Conservation (phyloP, 1,284 basidiomycete genomes). For the Puccinia hordei region DNA sequence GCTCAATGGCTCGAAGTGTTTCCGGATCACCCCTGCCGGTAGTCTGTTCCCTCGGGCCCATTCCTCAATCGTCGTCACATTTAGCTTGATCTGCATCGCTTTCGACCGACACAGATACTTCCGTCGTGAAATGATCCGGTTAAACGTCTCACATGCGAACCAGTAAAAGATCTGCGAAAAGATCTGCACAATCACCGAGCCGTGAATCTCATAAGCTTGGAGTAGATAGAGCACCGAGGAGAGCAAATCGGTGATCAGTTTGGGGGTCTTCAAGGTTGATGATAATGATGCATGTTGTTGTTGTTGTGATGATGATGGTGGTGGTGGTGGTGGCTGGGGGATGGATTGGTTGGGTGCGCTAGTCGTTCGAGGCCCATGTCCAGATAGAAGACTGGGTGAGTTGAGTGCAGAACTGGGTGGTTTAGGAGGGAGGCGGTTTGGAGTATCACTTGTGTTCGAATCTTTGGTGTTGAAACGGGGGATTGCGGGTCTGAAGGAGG, state of each 20-base stretch:
- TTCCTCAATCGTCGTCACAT: constrained; percentile 81
- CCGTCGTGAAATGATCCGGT: constrained; percentile 84
- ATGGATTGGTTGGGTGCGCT: constrained; percentile 50
- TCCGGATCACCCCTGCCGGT: constrained; percentile 72
- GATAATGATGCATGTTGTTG: neutral
- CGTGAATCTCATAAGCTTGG: constrained; percentile 85
- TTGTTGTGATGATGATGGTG: neutral
- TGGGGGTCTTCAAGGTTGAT: constrained; percentile 52
- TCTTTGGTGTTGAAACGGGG: constrained; percentile 48
- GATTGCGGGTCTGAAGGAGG: constrained; percentile 56
- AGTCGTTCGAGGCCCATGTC: constrained; percentile 16
- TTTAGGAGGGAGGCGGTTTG: neutral
- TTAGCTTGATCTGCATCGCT: constrained; percentile 87
- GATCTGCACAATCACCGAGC: constrained; percentile 80
- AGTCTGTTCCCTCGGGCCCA: constrained; percentile 79
- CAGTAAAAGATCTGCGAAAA: constrained; percentile 96
- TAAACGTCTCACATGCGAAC: constrained; percentile 83
- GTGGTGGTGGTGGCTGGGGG: neutral
- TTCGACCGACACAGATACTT: constrained; percentile 89
- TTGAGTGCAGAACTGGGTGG: neutral
- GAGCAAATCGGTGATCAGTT: constrained; percentile 72
- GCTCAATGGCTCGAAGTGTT: constrained; percentile 78
- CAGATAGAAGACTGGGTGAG: constrained; percentile 18
- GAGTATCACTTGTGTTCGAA: neutral
- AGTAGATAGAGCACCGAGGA: constrained; percentile 84